These are phyloP conservation scores for Xylaria bambusicola DNA, from an alignment of 495 filamentous ascomycete species.

Conservation along the genomic window DNA sequence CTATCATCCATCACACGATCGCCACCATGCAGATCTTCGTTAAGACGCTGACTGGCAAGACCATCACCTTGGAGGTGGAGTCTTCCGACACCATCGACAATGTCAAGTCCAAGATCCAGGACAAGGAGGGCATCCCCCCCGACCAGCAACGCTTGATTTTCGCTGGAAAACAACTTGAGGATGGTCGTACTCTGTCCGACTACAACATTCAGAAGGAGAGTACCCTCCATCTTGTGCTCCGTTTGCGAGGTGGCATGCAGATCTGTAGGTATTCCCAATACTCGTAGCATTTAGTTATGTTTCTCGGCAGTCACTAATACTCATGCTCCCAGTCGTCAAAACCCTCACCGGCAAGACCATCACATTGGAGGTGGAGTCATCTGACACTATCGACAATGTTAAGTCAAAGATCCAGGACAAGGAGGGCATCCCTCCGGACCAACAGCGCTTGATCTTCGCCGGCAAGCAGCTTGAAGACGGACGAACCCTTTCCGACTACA, in stretches of 20 bases:
- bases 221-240: constrained; percentile 92
- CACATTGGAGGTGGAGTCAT: constrained; percentile 95
- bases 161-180: constrained; percentile 96
- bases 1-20: constrained; percentile 15
- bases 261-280: constrained; percentile 65
- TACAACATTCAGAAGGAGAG: constrained; percentile 99
- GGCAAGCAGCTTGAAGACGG: constrained; percentile 94
- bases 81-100: constrained; percentile 98
- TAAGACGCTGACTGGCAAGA: constrained; percentile 90
- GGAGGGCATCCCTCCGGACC: constrained; percentile 93
- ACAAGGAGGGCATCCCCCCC: constrained; percentile 98
- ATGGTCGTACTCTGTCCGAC: constrained; percentile 92
- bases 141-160: constrained; percentile 99
- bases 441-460: constrained; percentile 93
- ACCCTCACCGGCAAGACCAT: constrained; percentile 97
- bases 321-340: constrained; percentile 72
- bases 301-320: constrained; percentile 23
- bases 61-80: constrained; percentile 99
- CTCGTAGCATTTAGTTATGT: background rate
- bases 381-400: constrained; percentile 96
- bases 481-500: constrained; percentile 86
- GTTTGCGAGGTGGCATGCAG: constrained; percentile 98
- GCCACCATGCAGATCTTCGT: constrained; percentile 86
- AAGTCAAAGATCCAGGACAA: constrained; percentile 84
- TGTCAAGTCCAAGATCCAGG: constrained; percentile 98